Evolutionary conservation across 352 stramenopile species (phyloP), one percentile per base, ranked within the genome.

Genomic region (Globisporangium canariense): DNA sequence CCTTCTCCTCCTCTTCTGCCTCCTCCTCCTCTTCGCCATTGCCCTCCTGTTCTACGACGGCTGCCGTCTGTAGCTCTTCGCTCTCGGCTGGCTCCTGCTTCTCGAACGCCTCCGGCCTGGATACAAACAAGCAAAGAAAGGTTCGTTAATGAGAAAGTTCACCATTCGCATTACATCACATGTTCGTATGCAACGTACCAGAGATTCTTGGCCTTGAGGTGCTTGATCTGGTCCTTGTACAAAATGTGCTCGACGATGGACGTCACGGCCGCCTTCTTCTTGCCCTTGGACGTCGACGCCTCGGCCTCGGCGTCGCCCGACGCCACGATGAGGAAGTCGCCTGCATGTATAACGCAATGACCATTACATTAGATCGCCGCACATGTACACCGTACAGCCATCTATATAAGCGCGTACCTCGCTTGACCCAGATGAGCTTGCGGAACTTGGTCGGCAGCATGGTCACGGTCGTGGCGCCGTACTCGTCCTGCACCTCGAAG

Each of bases 361-460:
- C 4, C 4, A 14, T 13, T 10, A 7, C 3, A 57, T 57, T 28
- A 57, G 51, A 41, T 28, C 25, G 25, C 25, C 25, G 25, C 13
- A 41, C 28, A 22, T 9, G 8, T 9, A 1, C 32, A 1, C 25
- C 28, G 13, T 14, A 50, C 14, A 51, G 3, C 3, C 30, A 22
- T 2, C 0, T n/a, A 28, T 16, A 49, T 8, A 50, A 36, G 32
- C 13, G 22, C 30, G 25, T 51, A 88, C 80, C 83, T 56, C 96
- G 85, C 78, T 99, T 99, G 54, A 99, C 93, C 97, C 97, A 99
- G 54, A 99, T 98, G 32, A 99, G 84, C 80, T 99, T 99, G 65
- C 94, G 90, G 77, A 99, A 99, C 70, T 98, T 98, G 45, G 96
- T 98, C 18, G 96, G 97, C 65, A 99, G 81, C 75, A 99, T 97